These are phyloP conservation scores for Ajuga reptans DNA, from an alignment of 305 asterid genomes.

Conservation along the genomic window DNA sequence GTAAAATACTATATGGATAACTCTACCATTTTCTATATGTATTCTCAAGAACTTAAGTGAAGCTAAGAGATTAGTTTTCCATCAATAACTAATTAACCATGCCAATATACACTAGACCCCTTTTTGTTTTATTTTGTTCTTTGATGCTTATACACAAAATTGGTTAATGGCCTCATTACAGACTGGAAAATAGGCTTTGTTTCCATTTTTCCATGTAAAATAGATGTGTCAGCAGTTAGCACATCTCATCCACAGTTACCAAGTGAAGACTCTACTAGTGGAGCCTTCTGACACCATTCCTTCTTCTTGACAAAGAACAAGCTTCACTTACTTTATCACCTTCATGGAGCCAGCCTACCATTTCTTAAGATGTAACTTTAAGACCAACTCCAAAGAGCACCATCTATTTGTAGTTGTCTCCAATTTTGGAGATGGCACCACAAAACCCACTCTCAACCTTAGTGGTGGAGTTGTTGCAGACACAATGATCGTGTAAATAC, in stretches of 20 bases:
- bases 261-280: too few species aligned
- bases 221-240: background rate
- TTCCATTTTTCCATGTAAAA: background rate
- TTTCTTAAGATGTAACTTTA: too few species aligned
- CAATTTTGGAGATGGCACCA: background rate
- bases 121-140: background rate
- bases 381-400: too few species aligned
- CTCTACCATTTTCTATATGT: background rate
- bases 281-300: too few species aligned
- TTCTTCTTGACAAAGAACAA: too few species aligned
- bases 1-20: background rate
- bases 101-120: background rate
- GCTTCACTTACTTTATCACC: too few species aligned
- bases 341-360: too few species aligned
- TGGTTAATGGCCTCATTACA: background rate
- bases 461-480: background rate
- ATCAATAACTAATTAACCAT: background rate
- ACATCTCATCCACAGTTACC: background rate
- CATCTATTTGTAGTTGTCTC: background rate
- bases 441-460: background rate
- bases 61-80: background rate
- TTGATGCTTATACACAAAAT: background rate
- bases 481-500: background rate
- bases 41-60: background rate
- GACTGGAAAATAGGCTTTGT: background rate